phyloP scores from a whole-genome alignment of 345 rosid species.

The Boechera divaricarpa region DNA sequence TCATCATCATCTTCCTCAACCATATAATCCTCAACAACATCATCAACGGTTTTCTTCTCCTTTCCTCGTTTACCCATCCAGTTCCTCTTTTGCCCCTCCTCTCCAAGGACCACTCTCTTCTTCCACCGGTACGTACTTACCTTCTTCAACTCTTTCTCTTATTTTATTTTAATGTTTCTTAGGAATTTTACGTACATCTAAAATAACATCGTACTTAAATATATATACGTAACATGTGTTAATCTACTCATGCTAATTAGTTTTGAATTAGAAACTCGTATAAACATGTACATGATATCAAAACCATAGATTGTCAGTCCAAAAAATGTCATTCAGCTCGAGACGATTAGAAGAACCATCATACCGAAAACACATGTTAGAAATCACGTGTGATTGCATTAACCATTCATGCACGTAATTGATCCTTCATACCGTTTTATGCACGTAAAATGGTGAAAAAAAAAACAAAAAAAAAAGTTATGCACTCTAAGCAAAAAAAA shows the following conservation, averaged over 20 bases:
- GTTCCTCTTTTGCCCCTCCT: conserved; percentile 40
- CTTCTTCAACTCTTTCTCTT: not conserved
- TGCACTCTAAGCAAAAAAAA: conserved; percentile 6
- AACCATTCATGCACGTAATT: conserved; percentile 28
- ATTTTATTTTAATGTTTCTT: not conserved
- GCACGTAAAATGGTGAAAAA: not conserved
- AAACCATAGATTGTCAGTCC: not conserved
- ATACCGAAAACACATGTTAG: not conserved
- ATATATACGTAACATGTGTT: not conserved
- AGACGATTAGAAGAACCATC: not conserved
- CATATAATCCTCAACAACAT: conserved; percentile 53
- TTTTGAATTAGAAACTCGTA: not conserved
- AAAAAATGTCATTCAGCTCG: not conserved
- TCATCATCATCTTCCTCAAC: conserved; percentile 53
- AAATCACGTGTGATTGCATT: not conserved
- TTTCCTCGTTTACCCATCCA: conserved; percentile 45
- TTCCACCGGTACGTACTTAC: conserved; percentile 53
- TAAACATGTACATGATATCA: not conserved
- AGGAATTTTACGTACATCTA: not conserved
- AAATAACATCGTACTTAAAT: not conserved
- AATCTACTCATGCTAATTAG: not conserved
- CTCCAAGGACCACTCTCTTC: conserved; percentile 43
- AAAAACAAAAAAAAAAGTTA: not conserved
- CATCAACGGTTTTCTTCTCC: conserved; percentile 59
- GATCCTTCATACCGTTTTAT: not conserved